Evolutionary conservation across 352 stramenopile genomes (phyloP).

Genomic region (Globisporangium polare): DNA sequence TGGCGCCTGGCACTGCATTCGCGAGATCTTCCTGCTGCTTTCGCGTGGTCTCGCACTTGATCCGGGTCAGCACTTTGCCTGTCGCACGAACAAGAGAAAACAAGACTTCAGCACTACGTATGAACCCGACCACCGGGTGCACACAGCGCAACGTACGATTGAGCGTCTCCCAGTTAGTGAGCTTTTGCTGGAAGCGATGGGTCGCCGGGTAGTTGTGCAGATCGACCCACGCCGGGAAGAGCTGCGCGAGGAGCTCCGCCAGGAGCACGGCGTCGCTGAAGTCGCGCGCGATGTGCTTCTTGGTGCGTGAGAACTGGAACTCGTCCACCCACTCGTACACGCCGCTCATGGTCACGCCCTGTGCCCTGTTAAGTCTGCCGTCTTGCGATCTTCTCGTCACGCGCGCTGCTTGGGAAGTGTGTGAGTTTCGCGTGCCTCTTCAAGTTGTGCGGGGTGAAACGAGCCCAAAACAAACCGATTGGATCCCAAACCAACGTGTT

Average conservation of each 20-base stretch:
- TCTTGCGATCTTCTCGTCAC: neutral
- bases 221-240: constrained; percentile 41
- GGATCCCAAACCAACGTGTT: neutral
- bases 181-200: constrained; percentile 41
- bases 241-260: constrained; percentile 44
- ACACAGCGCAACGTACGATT: constrained; percentile 30
- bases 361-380: neutral
- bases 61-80: constrained; percentile 45
- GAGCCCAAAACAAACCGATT: no score
- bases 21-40: constrained; percentile 47
- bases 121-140: no score
- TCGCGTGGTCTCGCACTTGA: constrained; percentile 39
- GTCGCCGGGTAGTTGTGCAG: constrained; percentile 45
- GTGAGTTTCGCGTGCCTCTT: neutral
- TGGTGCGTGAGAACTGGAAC: constrained; percentile 40
- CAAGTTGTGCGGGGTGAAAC: neutral
- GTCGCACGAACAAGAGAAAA: neutral
- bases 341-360: constrained; percentile 16
- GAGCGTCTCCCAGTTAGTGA: constrained; percentile 52
- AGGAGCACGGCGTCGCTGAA: constrained; percentile 55
- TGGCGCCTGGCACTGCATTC: constrained; percentile 31
- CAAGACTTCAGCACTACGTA: neutral
- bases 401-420: neutral
- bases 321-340: constrained; percentile 38
- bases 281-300: constrained; percentile 35